phyloP scores from a whole-genome alignment of 805 yeast genomes.

The Wickerhamomyces queroliae region DNA sequence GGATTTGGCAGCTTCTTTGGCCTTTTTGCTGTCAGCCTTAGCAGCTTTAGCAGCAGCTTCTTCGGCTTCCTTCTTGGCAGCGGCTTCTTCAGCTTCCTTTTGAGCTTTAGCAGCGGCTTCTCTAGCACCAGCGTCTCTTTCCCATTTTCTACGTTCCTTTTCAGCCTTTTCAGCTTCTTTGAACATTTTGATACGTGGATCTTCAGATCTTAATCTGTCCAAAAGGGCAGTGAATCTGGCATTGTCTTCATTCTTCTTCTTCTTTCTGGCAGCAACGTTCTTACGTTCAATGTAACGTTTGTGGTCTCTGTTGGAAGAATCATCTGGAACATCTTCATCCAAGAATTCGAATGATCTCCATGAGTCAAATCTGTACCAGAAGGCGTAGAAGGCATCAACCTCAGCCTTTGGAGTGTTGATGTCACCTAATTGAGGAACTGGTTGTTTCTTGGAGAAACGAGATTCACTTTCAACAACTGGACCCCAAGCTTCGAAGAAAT shows the following conservation, averaged over 20 bases:
- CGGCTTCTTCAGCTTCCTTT: slow-evolving; percentile 87
- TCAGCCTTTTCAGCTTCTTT: slow-evolving; percentile 93
- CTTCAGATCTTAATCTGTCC: slow-evolving; percentile 83
- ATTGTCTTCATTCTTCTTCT: slow-evolving; percentile 96
- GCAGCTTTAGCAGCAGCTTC: slow-evolving; percentile 54
- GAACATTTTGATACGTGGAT: slow-evolving; percentile 91
- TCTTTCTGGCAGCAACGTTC: slow-evolving; percentile 93
- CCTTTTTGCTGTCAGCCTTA: slow-evolving; percentile 82
- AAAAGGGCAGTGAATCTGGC: slow-evolving; percentile 81
- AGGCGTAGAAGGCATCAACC: slow-evolving; percentile 82
- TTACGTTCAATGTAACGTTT: slow-evolving; percentile 98
- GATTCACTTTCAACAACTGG: slow-evolving; percentile 88
- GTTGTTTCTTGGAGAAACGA: slow-evolving; percentile 87
- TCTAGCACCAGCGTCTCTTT: slow-evolving; percentile 95
- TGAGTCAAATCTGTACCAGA: slow-evolving; percentile 92
- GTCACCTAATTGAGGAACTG: slow-evolving; percentile 80
- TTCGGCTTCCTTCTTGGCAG: slow-evolving; percentile 70
- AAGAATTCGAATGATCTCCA: slow-evolving; percentile 98
- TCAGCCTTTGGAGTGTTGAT: slow-evolving; percentile 64
- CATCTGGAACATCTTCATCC: slow-evolving; percentile 99
- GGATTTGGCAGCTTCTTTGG: slow-evolving; percentile 86
- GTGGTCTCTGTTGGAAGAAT: slow-evolving; percentile 98
- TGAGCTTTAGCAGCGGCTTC: slow-evolving; percentile 90
- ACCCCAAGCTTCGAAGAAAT: slow-evolving; percentile 88
- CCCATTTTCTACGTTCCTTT: slow-evolving; percentile 95